A percentile compares a stretch with the other conserved stretches of the same genome.
These are phyloP conservation scores for Endocalyx cinctus DNA, from an alignment of 2,329 filamentous ascomycete species.

Conservation along the genomic window DNA sequence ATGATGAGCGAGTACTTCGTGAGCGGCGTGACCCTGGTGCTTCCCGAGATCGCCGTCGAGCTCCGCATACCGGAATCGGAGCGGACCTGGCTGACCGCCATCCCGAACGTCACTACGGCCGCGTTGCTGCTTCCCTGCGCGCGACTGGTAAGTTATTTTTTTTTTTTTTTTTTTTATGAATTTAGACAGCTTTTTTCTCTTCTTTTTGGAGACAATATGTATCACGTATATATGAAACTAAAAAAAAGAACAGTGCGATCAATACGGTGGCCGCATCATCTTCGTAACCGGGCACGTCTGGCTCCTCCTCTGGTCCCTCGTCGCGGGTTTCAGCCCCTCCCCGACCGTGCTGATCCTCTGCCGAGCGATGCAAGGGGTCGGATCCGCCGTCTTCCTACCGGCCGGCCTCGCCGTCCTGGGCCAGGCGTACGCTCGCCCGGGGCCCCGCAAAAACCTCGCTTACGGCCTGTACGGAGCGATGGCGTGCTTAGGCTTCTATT, in stretches of 20 bases:
- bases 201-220: too few species aligned
- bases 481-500: slow-evolving; percentile 51
- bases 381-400: slow-evolving; percentile 66
- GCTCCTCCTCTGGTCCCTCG: slow-evolving; percentile 64
- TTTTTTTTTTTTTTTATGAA: slow-evolving; percentile 1
- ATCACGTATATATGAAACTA: too few species aligned
- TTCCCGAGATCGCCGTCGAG: slow-evolving; percentile 59
- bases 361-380: slow-evolving; percentile 70
- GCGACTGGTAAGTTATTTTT: too few species aligned
- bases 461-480: slow-evolving; percentile 53
- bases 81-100: slow-evolving; percentile 60
- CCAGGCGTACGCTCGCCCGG: slow-evolving; percentile 59
- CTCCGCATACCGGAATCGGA: slow-evolving; percentile 59
- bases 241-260: too few species aligned
- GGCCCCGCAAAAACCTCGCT: slow-evolving; percentile 64
- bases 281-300: slow-evolving; percentile 58
- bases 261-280: slow-evolving; percentile 57
- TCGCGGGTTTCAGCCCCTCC: slow-evolving; percentile 65
- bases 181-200: too few species aligned
- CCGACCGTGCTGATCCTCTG: slow-evolving; percentile 68
- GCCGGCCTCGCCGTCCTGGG: slow-evolving; percentile 64
- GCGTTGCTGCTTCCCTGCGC: slow-evolving; percentile 60
- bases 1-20: slow-evolving; percentile 69
- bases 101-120: slow-evolving; percentile 53
- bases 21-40: slow-evolving; percentile 69